Evolutionary conservation across 2,329 filamentous ascomycete species (phyloP), one percentile per base, ranked within the genome.

Genomic region (Epichloe sp.): DNA sequence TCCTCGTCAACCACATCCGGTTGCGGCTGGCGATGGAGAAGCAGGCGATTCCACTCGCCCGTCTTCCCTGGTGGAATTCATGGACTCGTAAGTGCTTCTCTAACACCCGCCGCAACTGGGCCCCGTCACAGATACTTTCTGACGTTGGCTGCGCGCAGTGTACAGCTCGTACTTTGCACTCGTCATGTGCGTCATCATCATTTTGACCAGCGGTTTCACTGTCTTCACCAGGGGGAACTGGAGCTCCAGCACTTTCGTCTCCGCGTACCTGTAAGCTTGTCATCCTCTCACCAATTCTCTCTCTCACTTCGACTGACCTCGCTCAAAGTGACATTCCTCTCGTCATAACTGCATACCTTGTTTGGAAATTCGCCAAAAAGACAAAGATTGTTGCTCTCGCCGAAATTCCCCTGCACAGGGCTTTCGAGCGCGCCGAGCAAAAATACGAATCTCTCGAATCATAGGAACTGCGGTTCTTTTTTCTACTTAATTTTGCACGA

Each of bases 191-290:
- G 68, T 81, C 31, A 64, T 85, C 41, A 82, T 88, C 53, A 67
- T 89, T 3, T 70, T 88, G 41, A 88, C 85, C 4, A 78, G 80
- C 38, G 85, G 85, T 0, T 88, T 88, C 57, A 60, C 69, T 2
- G 77, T 79, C 3, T 84, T 84, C 53, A 80, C 78, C 1, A 65
- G 65, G 37, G 79, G 79, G 2, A 75, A 78, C 52, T 83, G 79
- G 79, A 68, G 75, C 51, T 59, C 76, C 0, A 72, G 72, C 19
- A 68, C 65, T 1, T 84, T 84, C 56, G 73, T 83, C 1, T 82
- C 80, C 0, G 74, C 78, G 0, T 84, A 84, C 54, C 59, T 84
- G 76, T 82, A 60, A 67, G 78, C 71, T 4, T 26, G 15, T 4
- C 19, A 2, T 41, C 8, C 31, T 11, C 31, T 11, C 10, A 4